Conservation (phyloP, 225 moss, liverwort and hornwort genomes). For the Rhytidiadelphus loreus region DNA sequence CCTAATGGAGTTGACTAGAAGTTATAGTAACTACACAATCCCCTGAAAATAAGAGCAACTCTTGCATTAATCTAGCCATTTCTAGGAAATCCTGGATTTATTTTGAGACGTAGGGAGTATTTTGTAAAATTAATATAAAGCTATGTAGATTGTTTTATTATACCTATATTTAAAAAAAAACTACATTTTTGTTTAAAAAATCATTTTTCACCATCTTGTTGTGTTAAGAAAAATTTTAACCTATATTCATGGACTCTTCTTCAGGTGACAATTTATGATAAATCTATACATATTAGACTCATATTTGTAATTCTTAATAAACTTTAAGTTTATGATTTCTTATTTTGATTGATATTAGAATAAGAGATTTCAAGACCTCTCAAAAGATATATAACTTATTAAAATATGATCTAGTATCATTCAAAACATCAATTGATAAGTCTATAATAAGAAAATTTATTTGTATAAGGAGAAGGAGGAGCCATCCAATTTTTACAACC, state of each 20-base stretch:
- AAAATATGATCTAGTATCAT: not conserved
- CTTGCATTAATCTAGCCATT: no score
- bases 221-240: not conserved
- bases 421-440: not conserved
- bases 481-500: not conserved
- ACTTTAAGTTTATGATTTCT: not conserved
- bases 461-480: not conserved
- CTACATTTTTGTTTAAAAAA: no score
- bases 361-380: not conserved
- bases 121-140: no score
- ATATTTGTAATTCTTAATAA: not conserved
- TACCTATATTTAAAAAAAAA: no score
- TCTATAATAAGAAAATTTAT: not conserved
- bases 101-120: no score
- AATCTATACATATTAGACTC: not conserved
- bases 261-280: fast-evolving
- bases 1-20: no score
- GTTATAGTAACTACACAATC: no score
- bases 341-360: not conserved
- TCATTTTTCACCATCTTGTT: not conserved
- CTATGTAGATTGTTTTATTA: no score
- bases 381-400: not conserved
- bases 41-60: no score
- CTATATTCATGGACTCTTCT: not conserved
- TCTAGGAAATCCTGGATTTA: no score